phyloP scores from a whole-genome alignment of 805 yeast species.

The Yarrowia yakushimensis region DNA sequence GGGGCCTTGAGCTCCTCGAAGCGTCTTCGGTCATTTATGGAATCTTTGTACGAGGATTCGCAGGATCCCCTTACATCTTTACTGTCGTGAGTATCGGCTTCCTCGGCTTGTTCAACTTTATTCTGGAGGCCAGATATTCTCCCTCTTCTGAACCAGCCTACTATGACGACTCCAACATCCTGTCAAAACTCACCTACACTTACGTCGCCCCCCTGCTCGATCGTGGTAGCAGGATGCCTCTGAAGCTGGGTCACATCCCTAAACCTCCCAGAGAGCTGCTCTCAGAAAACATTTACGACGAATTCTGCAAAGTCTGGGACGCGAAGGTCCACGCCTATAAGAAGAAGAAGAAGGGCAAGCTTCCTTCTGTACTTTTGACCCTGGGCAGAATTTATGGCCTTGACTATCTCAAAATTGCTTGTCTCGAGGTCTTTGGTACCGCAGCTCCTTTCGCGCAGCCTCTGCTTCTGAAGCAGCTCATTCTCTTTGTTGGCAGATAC shows the following conservation, averaged over 20 bases:
- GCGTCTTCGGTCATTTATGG: conserved; percentile 27
- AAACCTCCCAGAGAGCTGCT: conserved; percentile 33
- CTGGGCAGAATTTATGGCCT: conserved; percentile 43
- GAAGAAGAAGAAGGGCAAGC: neutral
- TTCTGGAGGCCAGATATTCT: conserved; percentile 36
- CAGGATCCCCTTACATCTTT: neutral
- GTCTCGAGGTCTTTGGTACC: conserved; percentile 46
- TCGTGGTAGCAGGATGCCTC: neutral
- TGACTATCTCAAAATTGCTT: conserved; percentile 43
- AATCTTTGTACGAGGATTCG: conserved; percentile 9
- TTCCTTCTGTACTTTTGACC: conserved; percentile 27
- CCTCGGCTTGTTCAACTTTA: conserved; percentile 6
- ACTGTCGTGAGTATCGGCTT: neutral
- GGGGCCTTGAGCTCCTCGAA: conserved; percentile 28
- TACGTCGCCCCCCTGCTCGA: neutral
- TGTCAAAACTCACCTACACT: neutral
- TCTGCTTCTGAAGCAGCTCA: conserved; percentile 41
- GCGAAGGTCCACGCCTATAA: conserved; percentile 5
- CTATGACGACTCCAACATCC: neutral
- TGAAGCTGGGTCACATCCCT: conserved; percentile 4
- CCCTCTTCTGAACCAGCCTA: neutral
- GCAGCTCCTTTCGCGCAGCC: conserved; percentile 44
- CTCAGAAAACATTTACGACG: conserved; percentile 37
- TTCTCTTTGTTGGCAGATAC: conserved; percentile 48
- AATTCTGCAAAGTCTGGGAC: conserved; percentile 37